Conservation (phyloP, 2,329 filamentous ascomycete genomes). For the Aspergillaceae sp. region DNA sequence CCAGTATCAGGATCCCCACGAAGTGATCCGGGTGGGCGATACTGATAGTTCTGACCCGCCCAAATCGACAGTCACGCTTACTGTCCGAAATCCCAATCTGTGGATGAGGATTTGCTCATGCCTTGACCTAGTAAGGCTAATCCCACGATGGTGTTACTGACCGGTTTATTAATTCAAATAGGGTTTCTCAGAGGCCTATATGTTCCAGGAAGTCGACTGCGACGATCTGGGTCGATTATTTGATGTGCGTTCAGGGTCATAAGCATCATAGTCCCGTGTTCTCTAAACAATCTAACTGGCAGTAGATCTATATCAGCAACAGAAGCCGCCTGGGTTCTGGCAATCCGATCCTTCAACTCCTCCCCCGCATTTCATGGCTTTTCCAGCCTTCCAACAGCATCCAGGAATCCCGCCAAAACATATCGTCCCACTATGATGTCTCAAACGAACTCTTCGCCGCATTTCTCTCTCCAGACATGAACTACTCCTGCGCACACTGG, state of each 20-base stretch:
- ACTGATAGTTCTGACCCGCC: background rate
- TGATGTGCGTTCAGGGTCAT: no score
- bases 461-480: slow-evolving; percentile 20
- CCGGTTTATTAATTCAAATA: no score
- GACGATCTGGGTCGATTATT: slow-evolving; percentile 61
- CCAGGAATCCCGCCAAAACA: slow-evolving; percentile 54
- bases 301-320: slow-evolving; percentile 57
- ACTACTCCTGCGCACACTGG: slow-evolving; percentile 49
- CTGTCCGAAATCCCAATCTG: background rate
- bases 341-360: slow-evolving; percentile 3
- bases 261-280: background rate
- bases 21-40: background rate
- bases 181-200: slow-evolving; percentile 64
- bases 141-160: background rate
- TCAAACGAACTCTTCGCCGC: slow-evolving; percentile 32
- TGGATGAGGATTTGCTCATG: background rate
- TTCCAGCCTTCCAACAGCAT: slow-evolving; percentile 51
- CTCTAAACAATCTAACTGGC: slow-evolving; percentile 30
- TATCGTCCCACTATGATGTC: slow-evolving; percentile 66
- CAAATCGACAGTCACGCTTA: background rate
- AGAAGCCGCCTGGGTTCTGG: slow-evolving; percentile 33
- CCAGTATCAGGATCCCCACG: background rate
- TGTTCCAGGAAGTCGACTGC: slow-evolving; percentile 63
- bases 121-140: background rate
- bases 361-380: slow-evolving; percentile 31